phyloP scores from a whole-genome alignment of 2,329 filamentous ascomycete species.

The Xylaria arbuscula region DNA sequence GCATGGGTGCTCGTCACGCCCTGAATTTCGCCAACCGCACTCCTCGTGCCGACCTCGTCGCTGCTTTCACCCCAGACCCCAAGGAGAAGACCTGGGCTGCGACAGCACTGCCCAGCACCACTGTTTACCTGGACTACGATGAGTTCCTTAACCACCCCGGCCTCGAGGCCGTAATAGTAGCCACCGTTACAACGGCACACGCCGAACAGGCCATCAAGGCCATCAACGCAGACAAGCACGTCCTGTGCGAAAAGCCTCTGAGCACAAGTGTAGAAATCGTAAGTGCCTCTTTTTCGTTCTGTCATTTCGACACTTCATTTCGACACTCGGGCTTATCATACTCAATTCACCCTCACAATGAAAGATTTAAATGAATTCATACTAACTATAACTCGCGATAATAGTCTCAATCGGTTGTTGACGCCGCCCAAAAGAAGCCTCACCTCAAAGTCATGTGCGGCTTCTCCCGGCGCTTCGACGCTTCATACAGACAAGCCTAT shows the following conservation, averaged over 20 bases:
- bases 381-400: constrained; percentile 3
- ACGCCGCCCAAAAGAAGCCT: constrained; percentile 56
- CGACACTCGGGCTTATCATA: neutral
- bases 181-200: constrained; percentile 62
- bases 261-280: constrained; percentile 69
- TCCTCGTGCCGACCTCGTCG: constrained; percentile 61
- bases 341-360: too few species aligned
- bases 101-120: constrained; percentile 57
- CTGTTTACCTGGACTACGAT: constrained; percentile 58
- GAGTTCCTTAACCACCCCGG: constrained; percentile 57
- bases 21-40: constrained; percentile 41
- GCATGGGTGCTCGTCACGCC: constrained; percentile 43
- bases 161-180: constrained; percentile 57
- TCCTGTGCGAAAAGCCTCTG: constrained; percentile 70
- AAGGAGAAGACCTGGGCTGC: constrained; percentile 59
- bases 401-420: constrained; percentile 69
- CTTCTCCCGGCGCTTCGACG: constrained; percentile 74
- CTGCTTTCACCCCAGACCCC: constrained; percentile 60
- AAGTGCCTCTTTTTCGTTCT: constrained; percentile 44
- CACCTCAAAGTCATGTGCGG: constrained; percentile 74
- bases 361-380: neutral
- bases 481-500: constrained; percentile 71
- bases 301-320: too few species aligned
- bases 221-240: constrained; percentile 65
- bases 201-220: constrained; percentile 67